Evolutionary conservation across 2,329 filamentous ascomycete genomes (phyloP).

Genomic region (Penicillium occitanis): DNA sequence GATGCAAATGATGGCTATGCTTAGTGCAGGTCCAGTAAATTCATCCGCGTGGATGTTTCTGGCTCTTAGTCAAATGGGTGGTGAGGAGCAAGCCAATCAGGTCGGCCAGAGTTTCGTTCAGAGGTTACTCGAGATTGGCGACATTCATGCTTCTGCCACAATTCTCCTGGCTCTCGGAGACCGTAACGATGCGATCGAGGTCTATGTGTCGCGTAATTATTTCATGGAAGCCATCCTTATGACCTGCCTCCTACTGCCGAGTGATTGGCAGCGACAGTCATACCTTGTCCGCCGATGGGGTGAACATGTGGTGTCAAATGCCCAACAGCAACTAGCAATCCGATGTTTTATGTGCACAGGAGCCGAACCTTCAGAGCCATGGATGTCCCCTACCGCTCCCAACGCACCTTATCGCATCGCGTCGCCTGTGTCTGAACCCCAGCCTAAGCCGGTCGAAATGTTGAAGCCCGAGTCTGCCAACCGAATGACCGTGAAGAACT

Average conservation of each 20-base stretch:
- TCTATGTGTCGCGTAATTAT: constrained; percentile 87
- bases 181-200: constrained; percentile 89
- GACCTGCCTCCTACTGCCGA: constrained; percentile 76
- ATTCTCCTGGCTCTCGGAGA: constrained; percentile 92
- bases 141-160: constrained; percentile 87
- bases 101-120: constrained; percentile 89
- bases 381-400: constrained; percentile 79
- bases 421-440: constrained; percentile 57
- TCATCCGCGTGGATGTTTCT: constrained; percentile 97
- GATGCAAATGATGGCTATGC: constrained; percentile 75
- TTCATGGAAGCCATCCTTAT: constrained; percentile 92
- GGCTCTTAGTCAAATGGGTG: constrained; percentile 83
- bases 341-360: constrained; percentile 90
- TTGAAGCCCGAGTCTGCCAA: constrained; percentile 45
- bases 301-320: constrained; percentile 81
- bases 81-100: constrained; percentile 77
- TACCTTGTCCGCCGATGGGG: constrained; percentile 93
- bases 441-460: constrained; percentile 24
- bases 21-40: constrained; percentile 78
- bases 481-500: constrained; percentile 69
- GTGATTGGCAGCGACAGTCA: constrained; percentile 87
- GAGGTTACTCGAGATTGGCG: constrained; percentile 81
- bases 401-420: constrained; percentile 47
- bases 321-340: constrained; percentile 86
- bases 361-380: constrained; percentile 78